Base-by-base conservation (phyloP, 2,329 filamentous ascomycete species). In the Shiraia sp. region DNA sequence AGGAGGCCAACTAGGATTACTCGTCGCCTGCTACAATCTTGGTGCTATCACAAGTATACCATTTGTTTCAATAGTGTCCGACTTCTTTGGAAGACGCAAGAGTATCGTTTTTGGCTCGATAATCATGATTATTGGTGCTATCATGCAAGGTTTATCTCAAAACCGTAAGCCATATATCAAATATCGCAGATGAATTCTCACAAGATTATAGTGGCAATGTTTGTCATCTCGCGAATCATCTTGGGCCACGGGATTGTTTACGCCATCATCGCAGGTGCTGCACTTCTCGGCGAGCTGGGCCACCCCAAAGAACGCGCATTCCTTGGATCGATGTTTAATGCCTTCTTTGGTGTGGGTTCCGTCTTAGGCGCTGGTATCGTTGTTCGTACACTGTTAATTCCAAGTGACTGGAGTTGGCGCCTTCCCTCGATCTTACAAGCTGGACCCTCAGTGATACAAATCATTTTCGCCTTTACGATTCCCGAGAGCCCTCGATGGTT, bases 401-500 rank as follows among this genome's bases (percentile, higher is more conserved):
- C 70, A 7, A 78, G 66, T 49, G 73, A 85, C 55, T 87, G 83
- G 83, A 81, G 80, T 2, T 88, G 85, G 85, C 75, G 83, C 35
- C 80, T 79, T 26, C 82, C 85, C 36, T 81, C 80, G 7, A 72
- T 86, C n/a, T 71, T 87, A 10, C 84, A 87, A 69, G 75, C 79
- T 23, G 61, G 81, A 1, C 82, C 83, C 0, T 83, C 83, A 0
- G 46, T 83, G 3, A 72, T 86, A 40, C 83, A 87, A 68, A 72
- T 87, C 22, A 40, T 66, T 3, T 83, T 83, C 52, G 82, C 88
- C 57, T 86, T 80, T 26, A 55, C 68, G 1, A 61, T 86, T 3
- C 84, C 85, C 3, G 85, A 88, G 65, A 83, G 79, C 1, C 85
- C 85, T 0, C 75, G 84, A 38, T 88, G 78, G 72, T 78, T 87